Evolutionary conservation across 208 protist species (phyloP), one percentile per base, ranked within the genome.

Genomic region (Acanthamoeba culbertsoni): DNA sequence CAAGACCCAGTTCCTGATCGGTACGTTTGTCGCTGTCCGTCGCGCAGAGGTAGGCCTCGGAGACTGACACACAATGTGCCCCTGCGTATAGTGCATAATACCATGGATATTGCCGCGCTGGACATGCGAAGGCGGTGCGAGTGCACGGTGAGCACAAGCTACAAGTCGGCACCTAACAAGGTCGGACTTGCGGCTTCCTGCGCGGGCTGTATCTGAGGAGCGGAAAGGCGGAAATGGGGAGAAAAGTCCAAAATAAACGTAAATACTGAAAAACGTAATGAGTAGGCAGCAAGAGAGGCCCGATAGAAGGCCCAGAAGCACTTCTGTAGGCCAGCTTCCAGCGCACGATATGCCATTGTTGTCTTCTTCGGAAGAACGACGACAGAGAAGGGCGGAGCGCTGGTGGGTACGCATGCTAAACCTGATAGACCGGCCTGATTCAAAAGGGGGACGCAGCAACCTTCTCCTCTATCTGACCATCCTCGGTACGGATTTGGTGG

Each of bases 1-100:
- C 42, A 75, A 48, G 18, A 73, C 86, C 23, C 86, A 91, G 57
- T 91, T 91, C 86, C 33, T 91, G n/a, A 57, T 91, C 86, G 79
- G 71, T 82, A 26, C 71, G 42, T 5, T 48, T 51, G 18, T 31
- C 42, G 23, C 42, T 43, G 10, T 26, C 23, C 7, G 14, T n/a
- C 28, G 59, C 16, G n/a, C n/a, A n/a, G n/a, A n/a, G n/a, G n/a
- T n/a, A n/a, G n/a, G n/a, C n/a, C n/a, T n/a, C n/a, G n/a, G n/a
- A n/a, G n/a, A n/a, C 5, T 23, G 8, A 75, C 35, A 3, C 37
- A 35, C 4, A 26, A 7, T 75, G 10, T 28, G 45, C 65, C n/a
- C 37, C 2, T 0, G 2, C 40, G 20, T 20, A n/a, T 26, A 82
- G 77, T 91, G 23, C 86, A 91, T 59, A 91, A 91, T 37, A 91